These are phyloP conservation scores for Plantago coronopus DNA, from an alignment of 305 asterid genomes.

Conservation along the genomic window DNA sequence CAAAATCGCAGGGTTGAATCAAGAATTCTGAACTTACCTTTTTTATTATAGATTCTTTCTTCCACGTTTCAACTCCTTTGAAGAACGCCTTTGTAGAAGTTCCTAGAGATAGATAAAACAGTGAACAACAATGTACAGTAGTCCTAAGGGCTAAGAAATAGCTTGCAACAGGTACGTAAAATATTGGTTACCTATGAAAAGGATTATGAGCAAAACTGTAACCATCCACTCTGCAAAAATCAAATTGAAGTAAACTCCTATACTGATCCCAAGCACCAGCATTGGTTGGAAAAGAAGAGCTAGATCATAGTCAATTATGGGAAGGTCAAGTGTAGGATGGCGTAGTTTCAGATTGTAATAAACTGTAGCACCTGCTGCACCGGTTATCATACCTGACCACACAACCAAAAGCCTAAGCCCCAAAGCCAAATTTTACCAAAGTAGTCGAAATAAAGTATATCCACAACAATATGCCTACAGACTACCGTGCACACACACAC, in stretches of 20 bases:
- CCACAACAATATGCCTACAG: too few species aligned
- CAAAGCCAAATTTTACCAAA: background rate
- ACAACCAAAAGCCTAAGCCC: slow-evolving; percentile 11
- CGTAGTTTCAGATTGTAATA: slow-evolving; percentile 55
- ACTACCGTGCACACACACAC: too few species aligned
- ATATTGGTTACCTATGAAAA: slow-evolving; percentile 42
- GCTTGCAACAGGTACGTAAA: slow-evolving; percentile 4
- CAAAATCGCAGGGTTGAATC: background rate
- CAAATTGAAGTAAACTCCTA: slow-evolving; percentile 57
- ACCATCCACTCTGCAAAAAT: slow-evolving; percentile 69
- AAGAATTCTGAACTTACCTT: slow-evolving; percentile 35
- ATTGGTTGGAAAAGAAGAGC: slow-evolving; percentile 68
- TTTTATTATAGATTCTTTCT: slow-evolving; percentile 62
- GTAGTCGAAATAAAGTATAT: background rate
- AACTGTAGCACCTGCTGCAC: slow-evolving; percentile 60
- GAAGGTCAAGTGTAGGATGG: slow-evolving; percentile 58
- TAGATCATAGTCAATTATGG: slow-evolving; percentile 55
- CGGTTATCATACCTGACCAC: slow-evolving; percentile 58
- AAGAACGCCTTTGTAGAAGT: slow-evolving; percentile 69
- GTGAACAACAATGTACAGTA: slow-evolving; percentile 16
- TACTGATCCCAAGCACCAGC: slow-evolving; percentile 60
- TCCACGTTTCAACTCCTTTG: slow-evolving; percentile 75
- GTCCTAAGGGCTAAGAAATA: slow-evolving; percentile 11
- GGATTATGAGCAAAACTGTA: slow-evolving; percentile 46
- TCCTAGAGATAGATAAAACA: slow-evolving; percentile 31